These are phyloP conservation scores for Naegleria fowleri DNA, from an alignment of 208 protist species.

Conservation along the genomic window DNA sequence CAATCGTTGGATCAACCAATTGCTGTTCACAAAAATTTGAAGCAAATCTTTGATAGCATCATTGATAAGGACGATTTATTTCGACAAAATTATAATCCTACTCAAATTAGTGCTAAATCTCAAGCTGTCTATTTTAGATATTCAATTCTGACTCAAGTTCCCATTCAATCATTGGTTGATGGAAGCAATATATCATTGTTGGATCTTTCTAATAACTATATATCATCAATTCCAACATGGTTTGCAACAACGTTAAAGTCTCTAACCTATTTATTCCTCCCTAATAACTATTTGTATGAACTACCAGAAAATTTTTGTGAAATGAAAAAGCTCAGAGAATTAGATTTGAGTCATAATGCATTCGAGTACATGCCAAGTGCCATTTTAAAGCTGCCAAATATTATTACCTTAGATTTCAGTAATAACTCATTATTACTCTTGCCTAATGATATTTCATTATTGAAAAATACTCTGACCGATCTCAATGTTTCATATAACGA, in stretches of 20 bases:
- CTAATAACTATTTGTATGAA: not conserved
- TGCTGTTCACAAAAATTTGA: not conserved
- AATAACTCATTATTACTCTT: not conserved
- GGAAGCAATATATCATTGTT: not conserved
- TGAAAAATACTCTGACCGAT: slow-evolving; percentile 12
- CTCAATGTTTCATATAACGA: not conserved
- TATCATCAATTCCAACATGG: not conserved
- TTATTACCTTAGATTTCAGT: not conserved
- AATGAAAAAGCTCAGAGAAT: slow-evolving; percentile 6
- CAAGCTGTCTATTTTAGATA: not conserved
- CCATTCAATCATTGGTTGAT: not conserved
- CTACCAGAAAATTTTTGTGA: slow-evolving; percentile 17
- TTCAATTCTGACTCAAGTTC: not conserved
- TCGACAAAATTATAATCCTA: not conserved
- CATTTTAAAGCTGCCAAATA: not conserved
- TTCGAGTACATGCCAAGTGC: slow-evolving; percentile 8
- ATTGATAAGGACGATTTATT: not conserved
- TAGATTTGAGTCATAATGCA: slow-evolving; percentile 1
- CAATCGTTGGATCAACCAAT: not conserved
- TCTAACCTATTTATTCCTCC: not conserved
- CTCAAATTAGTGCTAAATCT: not conserved
- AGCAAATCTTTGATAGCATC: not conserved
- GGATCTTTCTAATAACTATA: slow-evolving; percentile 14
- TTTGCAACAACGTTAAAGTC: not conserved
- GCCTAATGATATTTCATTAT: not conserved